Conservation (phyloP, 2,329 filamentous ascomycete species). For the Fonsecaea erecta region DNA sequence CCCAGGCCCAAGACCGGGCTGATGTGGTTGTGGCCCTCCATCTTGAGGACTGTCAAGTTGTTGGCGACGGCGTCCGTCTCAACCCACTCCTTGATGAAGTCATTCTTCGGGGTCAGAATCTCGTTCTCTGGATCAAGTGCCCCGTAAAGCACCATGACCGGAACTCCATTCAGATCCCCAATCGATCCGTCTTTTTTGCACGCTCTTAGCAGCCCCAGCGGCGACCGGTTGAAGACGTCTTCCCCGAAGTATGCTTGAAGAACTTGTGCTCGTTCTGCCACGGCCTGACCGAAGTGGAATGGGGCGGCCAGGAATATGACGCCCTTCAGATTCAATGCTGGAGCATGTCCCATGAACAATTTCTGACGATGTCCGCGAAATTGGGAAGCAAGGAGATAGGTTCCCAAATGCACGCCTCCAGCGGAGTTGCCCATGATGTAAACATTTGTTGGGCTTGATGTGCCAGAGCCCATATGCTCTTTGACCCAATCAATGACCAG, state of each 20-base stretch:
- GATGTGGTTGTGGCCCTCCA: conserved; percentile 27
- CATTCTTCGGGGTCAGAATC: conserved; percentile 22
- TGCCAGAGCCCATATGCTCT: conserved; percentile 31
- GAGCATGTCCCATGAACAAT: background rate
- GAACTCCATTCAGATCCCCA: conserved; percentile 11
- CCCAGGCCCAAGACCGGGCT: conserved; percentile 18
- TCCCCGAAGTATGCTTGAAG: conserved; percentile 25
- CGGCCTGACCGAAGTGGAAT: conserved; percentile 7
- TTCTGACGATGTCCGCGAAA: conserved; percentile 16
- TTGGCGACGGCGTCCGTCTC: conserved; percentile 14
- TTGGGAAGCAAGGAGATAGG: conserved; percentile 42
- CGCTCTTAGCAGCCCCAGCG: conserved; percentile 25
- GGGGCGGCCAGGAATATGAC: conserved; percentile 8
- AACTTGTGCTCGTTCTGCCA: conserved; percentile 6
- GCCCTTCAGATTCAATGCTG: background rate
- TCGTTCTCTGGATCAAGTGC: conserved; percentile 30
- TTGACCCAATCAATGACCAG: conserved; percentile 46
- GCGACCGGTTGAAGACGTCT: background rate
- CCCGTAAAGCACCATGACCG: conserved; percentile 19
- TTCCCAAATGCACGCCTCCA: conserved; percentile 47
- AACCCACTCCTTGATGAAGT: conserved; percentile 27
- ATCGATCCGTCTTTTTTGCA: conserved; percentile 7
- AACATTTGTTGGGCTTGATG: conserved; percentile 41
- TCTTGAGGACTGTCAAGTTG: conserved; percentile 4
- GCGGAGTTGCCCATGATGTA: conserved; percentile 50